Conservation (phyloP, 306 rosid species). For the Pterocarpus macrocarpus region DNA sequence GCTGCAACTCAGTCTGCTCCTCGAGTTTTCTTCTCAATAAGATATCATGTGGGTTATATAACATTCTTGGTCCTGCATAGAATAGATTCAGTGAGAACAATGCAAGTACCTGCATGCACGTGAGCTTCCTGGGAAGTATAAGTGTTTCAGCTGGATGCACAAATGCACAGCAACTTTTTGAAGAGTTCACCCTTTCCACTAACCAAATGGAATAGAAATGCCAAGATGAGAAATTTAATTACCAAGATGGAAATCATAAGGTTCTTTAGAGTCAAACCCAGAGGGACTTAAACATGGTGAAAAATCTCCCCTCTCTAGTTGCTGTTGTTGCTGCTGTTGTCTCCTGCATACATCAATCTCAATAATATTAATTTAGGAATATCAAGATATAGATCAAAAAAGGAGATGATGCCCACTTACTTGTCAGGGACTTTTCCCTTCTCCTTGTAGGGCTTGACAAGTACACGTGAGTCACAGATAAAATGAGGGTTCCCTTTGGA, state of each 20-base stretch:
- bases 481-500: slow-evolving; percentile 98
- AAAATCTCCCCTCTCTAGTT: slow-evolving; percentile 62
- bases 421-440: slow-evolving; percentile 92
- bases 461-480: slow-evolving; percentile 96
- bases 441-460: slow-evolving; percentile 99
- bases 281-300: slow-evolving; percentile 62
- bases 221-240: slow-evolving; percentile 40
- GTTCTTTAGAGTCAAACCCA: slow-evolving; percentile 51
- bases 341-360: slow-evolving; percentile 48
- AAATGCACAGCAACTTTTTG: slow-evolving; percentile 21
- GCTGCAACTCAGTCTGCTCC: slow-evolving; percentile 90
- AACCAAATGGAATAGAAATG: slow-evolving; percentile 38
- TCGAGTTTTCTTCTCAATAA: slow-evolving; percentile 75
- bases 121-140: background rate
- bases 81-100: slow-evolving; percentile 7
- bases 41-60: slow-evolving; percentile 71
- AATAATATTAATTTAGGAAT: slow-evolving; percentile 37
- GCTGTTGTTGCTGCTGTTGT: slow-evolving; percentile 57
- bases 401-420: slow-evolving; percentile 53
- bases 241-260: slow-evolving; percentile 63
- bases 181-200: background rate
- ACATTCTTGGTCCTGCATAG: slow-evolving; percentile 74
- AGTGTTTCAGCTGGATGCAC: background rate
- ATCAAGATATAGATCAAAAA: slow-evolving; percentile 34
- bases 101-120: slow-evolving; percentile 10